Percentiles rank a stretch among this genome's conserved stretches.
phyloP scores from a whole-genome alignment of 805 yeast species.

The Saccharomycopsis sp. region DNA sequence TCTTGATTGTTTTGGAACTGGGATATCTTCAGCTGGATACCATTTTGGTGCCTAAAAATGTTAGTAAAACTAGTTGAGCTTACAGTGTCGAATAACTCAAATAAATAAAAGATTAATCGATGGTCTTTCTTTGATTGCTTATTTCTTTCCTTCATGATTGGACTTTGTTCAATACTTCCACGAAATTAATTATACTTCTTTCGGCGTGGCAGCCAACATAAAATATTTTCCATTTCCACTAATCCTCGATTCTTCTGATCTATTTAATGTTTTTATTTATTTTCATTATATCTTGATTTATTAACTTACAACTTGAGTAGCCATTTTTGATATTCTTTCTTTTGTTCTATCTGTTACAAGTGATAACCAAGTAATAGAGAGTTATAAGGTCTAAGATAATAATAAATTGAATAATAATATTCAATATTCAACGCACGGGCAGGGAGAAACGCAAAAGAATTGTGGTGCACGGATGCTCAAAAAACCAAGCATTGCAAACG shows the following conservation, averaged over 20 bases:
- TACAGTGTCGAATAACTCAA: background rate
- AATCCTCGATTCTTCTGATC: no score
- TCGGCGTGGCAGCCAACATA: no score
- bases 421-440: background rate
- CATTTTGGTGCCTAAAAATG: conserved; percentile 67
- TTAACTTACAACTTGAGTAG: conserved; percentile 21
- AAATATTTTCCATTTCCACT: no score
- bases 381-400: background rate
- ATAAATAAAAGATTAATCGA: background rate
- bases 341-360: background rate
- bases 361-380: background rate
- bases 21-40: conserved; percentile 90
- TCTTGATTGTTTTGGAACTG: conserved; percentile 84
- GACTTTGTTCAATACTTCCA: background rate
- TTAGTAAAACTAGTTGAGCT: background rate
- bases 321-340: conserved; percentile 13
- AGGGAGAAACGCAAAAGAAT: background rate
- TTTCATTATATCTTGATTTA: no score
- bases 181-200: no score
- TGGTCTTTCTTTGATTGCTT: background rate
- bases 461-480: background rate
- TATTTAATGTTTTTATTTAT: no score
- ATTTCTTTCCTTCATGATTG: background rate
- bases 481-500: no score
- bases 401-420: background rate